Evolutionary conservation across 495 filamentous ascomycete genomes (phyloP).

Genomic region (Trichoderma orchidacearum): DNA sequence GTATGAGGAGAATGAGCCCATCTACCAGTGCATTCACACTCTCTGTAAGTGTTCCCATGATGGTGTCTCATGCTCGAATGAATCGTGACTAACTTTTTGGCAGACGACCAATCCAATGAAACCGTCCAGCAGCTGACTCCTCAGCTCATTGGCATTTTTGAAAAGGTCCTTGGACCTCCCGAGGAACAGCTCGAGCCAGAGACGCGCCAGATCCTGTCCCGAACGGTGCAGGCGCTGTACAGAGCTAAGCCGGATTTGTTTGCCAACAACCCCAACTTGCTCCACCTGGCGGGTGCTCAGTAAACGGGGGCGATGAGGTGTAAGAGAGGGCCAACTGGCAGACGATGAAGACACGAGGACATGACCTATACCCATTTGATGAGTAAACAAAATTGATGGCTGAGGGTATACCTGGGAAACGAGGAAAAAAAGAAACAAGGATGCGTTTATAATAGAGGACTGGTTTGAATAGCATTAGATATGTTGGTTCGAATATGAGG

Average conservation of each 20-base stretch:
- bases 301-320: constrained; percentile 2
- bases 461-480: background rate
- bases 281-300: constrained; percentile 16
- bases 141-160: constrained; percentile 64
- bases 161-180: constrained; percentile 63
- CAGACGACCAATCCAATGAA: constrained; percentile 59
- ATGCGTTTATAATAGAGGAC: background rate
- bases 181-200: constrained; percentile 75
- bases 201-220: constrained; percentile 39
- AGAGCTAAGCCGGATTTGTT: constrained; percentile 17
- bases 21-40: constrained; percentile 76
- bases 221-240: constrained; percentile 13
- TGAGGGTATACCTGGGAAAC: background rate
- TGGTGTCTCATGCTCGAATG: background rate
- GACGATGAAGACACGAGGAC: background rate
- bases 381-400: background rate
- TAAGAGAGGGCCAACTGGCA: background rate
- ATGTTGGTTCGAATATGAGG: background rate
- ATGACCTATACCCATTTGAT: background rate
- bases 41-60: constrained; percentile 82
- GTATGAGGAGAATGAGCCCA: constrained; percentile 88
- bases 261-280: constrained; percentile 12
- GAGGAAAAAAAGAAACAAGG: background rate
- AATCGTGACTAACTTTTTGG: constrained; percentile 8
- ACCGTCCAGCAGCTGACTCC: constrained; percentile 66